Evolutionary conservation across 2,329 filamentous ascomycete genomes (phyloP).

Genomic region (Fusarium sp.): DNA sequence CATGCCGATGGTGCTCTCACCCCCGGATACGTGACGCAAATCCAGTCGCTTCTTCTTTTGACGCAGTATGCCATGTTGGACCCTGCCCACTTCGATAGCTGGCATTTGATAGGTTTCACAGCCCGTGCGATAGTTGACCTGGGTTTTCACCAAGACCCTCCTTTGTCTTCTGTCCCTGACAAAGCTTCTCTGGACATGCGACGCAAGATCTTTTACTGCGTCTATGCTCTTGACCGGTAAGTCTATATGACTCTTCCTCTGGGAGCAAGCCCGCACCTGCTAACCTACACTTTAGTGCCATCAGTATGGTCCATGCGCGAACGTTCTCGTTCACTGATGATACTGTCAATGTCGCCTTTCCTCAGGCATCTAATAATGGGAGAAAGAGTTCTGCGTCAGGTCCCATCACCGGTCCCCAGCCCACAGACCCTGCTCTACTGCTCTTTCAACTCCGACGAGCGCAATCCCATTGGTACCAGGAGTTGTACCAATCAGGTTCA

Average conservation of each 20-base stretch:
- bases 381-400: constrained; percentile 53
- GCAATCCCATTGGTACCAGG: constrained; percentile 90
- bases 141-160: constrained; percentile 91
- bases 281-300: constrained; percentile 64
- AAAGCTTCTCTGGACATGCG: constrained; percentile 77
- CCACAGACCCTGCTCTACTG: constrained; percentile 74
- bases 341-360: constrained; percentile 81
- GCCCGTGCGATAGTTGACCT: constrained; percentile 87
- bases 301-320: constrained; percentile 86
- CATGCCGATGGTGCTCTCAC: constrained; percentile 84
- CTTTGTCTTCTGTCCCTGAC: constrained; percentile 71
- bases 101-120: constrained; percentile 92
- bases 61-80: constrained; percentile 91
- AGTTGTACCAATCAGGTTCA: constrained; percentile 81
- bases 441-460: constrained; percentile 84
- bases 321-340: constrained; percentile 96
- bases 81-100: constrained; percentile 89
- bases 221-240: constrained; percentile 87
- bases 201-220: constrained; percentile 86
- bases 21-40: constrained; percentile 83
- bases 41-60: constrained; percentile 85
- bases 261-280: background rate
- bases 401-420: constrained; percentile 56
- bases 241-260: constrained; percentile 32
- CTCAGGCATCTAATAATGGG: constrained; percentile 58